Evolutionary conservation across 2,329 filamentous ascomycete species (phyloP).

Genomic region (Phialophora expanda): DNA sequence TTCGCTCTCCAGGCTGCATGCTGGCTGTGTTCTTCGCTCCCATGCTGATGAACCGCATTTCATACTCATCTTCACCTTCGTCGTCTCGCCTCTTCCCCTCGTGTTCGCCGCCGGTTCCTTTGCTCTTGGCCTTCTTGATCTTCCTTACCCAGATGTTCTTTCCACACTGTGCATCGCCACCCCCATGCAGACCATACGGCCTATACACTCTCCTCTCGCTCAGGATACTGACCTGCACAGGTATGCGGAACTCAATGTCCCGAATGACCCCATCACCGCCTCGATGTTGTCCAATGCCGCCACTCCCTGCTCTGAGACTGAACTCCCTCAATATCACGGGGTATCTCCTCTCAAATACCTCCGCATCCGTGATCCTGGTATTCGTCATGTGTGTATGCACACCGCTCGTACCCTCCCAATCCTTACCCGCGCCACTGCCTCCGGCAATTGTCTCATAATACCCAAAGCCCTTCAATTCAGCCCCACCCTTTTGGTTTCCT

Average conservation of each 20-base stretch:
- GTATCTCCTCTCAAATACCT: constrained; percentile 81
- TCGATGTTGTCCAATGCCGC: constrained; percentile 68
- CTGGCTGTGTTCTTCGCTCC: constrained; percentile 67
- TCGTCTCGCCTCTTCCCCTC: constrained; percentile 57
- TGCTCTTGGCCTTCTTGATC: constrained; percentile 59
- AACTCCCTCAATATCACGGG: constrained; percentile 77
- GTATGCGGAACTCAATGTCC: constrained; percentile 83
- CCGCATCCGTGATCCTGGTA: constrained; percentile 81
- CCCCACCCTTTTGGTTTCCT: constrained; percentile 58
- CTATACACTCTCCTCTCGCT: constrained; percentile 76
- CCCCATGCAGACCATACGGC: constrained; percentile 83
- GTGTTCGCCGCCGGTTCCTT: constrained; percentile 47
- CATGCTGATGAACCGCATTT: constrained; percentile 61
- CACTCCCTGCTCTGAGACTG: constrained; percentile 67
- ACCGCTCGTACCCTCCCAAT: constrained; percentile 76
- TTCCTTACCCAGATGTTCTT: constrained; percentile 86
- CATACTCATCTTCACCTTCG: constrained; percentile 44
- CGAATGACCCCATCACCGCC: constrained; percentile 79
- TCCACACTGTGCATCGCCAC: constrained; percentile 76
- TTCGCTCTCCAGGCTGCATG: constrained; percentile 64
- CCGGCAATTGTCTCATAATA: constrained; percentile 90
- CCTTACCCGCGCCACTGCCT: constrained; percentile 74
- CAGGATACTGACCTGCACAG: constrained; percentile 79
- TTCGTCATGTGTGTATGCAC: constrained; percentile 90
- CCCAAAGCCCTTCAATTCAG: constrained; percentile 71